Evolutionary conservation across 2,329 filamentous ascomycete species (phyloP), one percentile per base, ranked within the genome.

Genomic region (Fusarium illudens): DNA sequence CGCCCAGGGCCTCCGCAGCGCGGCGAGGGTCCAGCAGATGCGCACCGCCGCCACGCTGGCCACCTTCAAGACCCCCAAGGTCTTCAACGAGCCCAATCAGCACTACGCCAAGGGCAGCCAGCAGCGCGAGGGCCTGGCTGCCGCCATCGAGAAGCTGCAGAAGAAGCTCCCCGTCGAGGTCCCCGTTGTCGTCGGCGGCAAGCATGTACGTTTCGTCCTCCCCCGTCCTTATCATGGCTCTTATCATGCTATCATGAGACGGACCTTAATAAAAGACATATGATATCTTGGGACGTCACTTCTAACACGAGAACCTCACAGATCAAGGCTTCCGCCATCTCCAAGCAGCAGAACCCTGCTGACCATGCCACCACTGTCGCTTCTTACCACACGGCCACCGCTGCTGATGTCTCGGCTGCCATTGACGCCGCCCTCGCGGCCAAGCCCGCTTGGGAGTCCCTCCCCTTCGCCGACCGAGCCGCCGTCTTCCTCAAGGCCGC

Each of bases 401-500:
- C 90, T 27, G 84, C 87, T 70, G 90, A 98, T 75, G 92, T 98
- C 70, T 85, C 87, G 67, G 84, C 84, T 36, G 93, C 95, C 56
- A 97, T 98, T 74, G 88, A 93, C 27, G 87, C 92, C 34, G 95
- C 95, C 25, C 87, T 98, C 39, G 88, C 87, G n/a, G 94, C 94
- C 49, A 96, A 96, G 82, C 85, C 89, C 57, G 87, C 89, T 30
- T 99, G 96, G 95, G 94, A 95, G 75, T 84, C 87, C 6, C 84
- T 96, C 17, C 92, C 95, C 13, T 98, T 98, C 76, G 89, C 92
- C 49, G 95, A 98, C 81, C 89, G 95, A 57, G 95, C 95, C 12
- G 92, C 94, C 59, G 87, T 99, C 76, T 98, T 98, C 84, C 87
- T 98, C 75, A 97, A 97, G 86, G 95, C 96, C 4, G 95, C 95